Conservation (phyloP, 257 asterid species). For the Gentiana straminea region DNA sequence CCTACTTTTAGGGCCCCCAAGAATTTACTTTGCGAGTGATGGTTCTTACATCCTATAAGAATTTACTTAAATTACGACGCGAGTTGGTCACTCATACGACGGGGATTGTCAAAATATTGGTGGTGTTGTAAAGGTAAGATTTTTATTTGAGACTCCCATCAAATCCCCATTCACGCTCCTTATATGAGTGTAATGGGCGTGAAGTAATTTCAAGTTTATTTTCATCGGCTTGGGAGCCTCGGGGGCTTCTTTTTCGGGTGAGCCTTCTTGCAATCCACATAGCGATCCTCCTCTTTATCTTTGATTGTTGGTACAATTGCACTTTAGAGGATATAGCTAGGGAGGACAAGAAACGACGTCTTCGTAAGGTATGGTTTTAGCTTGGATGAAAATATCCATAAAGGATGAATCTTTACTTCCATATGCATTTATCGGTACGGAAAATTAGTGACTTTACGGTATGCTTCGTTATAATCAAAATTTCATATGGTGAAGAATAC, state of each 20-base stretch:
- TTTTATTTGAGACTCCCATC: not conserved
- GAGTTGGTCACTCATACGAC: conserved; percentile 91
- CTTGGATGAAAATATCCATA: not conserved
- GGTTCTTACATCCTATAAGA: too few species aligned
- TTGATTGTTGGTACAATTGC: conserved; percentile 98
- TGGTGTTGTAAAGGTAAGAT: conserved; percentile 74
- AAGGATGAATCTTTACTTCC: not conserved
- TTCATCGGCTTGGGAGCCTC: conserved; percentile 90
- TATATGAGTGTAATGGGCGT: not conserved
- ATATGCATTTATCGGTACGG: not conserved
- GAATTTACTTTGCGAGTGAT: too few species aligned
- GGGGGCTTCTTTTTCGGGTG: conserved; percentile 76
- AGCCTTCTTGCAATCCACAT: conserved; percentile 83
- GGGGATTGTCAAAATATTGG: conserved; percentile 84
- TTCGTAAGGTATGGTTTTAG: conserved; percentile 58
- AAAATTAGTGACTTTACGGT: not conserved
- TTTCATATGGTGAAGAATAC: not conserved
- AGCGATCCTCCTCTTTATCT: conserved; percentile 90
- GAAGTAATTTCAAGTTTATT: conserved; percentile 8
- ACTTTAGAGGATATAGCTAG: conserved; percentile 85
- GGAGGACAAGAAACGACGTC: conserved; percentile 88
- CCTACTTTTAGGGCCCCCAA: conserved; percentile 52
- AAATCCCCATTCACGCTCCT: not conserved
- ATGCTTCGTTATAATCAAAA: too few species aligned
- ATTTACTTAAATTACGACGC: conserved; percentile 93